These are phyloP conservation scores for Fragilaria radians DNA, from an alignment of 108 stramenopile species.

Conservation along the genomic window DNA sequence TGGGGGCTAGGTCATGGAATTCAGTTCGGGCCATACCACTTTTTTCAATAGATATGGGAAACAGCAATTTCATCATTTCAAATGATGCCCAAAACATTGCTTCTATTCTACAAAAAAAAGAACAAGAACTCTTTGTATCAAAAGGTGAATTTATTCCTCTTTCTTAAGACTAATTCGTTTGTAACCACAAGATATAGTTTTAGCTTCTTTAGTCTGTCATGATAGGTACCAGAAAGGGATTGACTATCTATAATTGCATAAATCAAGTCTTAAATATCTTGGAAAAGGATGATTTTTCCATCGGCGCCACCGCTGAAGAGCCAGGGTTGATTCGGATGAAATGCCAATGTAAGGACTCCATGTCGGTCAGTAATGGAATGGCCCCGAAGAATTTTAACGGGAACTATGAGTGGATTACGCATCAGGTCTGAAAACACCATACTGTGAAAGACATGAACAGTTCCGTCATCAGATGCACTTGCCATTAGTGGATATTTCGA, in stretches of 20 bases:
- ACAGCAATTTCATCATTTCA: too few species aligned
- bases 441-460: constrained; percentile 97
- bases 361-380: constrained; percentile 77
- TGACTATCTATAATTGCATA: neutral
- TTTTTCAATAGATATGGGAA: too few species aligned
- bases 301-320: constrained; percentile 96
- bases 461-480: constrained; percentile 95
- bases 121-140: too few species aligned
- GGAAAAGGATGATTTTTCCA: constrained; percentile 88
- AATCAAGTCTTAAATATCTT: constrained; percentile 69
- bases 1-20: too few species aligned
- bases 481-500: constrained; percentile 94
- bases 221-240: too few species aligned
- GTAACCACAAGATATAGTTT: too few species aligned
- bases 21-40: too few species aligned
- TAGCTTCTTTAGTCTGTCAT: too few species aligned
- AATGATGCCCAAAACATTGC: too few species aligned
- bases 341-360: constrained; percentile 83
- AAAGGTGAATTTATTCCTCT: too few species aligned
- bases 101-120: too few species aligned
- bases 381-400: constrained; percentile 94
- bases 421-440: constrained; percentile 94
- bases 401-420: constrained; percentile 95
- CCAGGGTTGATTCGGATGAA: constrained; percentile 99
- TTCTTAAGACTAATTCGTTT: too few species aligned